Base-by-base conservation (phyloP, 805 yeast genomes). In the Metschnikowia drakensbergensis region DNA sequence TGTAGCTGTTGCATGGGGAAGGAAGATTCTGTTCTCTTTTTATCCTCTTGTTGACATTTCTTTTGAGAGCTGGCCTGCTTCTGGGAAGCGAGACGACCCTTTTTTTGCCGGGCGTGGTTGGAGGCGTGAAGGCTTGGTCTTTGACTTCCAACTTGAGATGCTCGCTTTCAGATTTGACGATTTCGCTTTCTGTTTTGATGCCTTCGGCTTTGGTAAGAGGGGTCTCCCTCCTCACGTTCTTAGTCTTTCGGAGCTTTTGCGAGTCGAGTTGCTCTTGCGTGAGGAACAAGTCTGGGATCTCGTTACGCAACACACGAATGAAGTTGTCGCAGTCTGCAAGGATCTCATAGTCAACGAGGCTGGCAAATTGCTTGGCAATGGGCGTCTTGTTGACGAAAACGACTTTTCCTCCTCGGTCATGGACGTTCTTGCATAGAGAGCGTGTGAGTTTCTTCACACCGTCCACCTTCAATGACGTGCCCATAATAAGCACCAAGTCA, bases 391-490 rank as follows among this genome's bases (percentile, higher is more conserved):
- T 92, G 30, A 92, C 75, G 48, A 88, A 76, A 0, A 92, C 69
- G 1, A 90, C 96, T 29, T 77, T 69, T 0, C 98, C 99, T 22
- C 86, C 88, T 33, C 76, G 76, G n/a, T 80, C 84, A 61, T 86
- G 96, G 17, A 91, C 83, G 17, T 79, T 79, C 52, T 77, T 77
- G 41, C 95, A 82, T 52, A 88, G 64, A 23, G 77, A 76, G 52
- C 80, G 79, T 2, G 91, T 97, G 22, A 92, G 71, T 54, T 79
- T 81, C 60, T 83, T 86, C 41, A 94, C 91, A 1, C 99, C 99
- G 55, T 84, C 87, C 9, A 92, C 98, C 67, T 83, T 87, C 36
- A 94, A 72, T 4, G 97, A 88, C 0, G 99, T 94, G 0, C 99
- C 99, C 78, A 88, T 83, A 8, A 92, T 86, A n/a, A 92, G 67